These are phyloP conservation scores for Melampsora larici-populina DNA, from an alignment of 1,284 basidiomycete species.

Conservation along the genomic window DNA sequence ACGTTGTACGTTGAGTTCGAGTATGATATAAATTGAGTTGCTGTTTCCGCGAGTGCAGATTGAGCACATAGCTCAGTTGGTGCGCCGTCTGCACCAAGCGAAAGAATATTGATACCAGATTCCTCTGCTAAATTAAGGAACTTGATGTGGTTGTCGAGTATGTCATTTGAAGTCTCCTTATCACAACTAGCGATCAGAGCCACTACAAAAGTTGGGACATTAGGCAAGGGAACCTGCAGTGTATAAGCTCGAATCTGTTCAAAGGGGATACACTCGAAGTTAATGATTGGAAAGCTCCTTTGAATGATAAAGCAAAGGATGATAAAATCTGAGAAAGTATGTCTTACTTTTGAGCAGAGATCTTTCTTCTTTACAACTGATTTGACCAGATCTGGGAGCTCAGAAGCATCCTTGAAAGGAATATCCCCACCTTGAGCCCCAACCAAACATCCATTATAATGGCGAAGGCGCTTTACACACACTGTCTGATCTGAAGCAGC, in stretches of 20 bases:
- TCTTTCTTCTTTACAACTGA: background rate
- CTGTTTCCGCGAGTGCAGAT: no score
- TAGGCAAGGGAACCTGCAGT: slow-evolving; percentile 6
- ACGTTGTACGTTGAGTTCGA: no score
- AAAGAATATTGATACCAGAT: slow-evolving; percentile 3
- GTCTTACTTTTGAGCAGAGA: slow-evolving; percentile 4
- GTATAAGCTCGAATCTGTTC: slow-evolving; percentile 10
- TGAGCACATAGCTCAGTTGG: no score
- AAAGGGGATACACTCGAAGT: no score
- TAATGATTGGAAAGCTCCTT: no score
- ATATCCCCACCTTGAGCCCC: no score
- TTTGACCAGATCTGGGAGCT: no score
- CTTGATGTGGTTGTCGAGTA: background rate
- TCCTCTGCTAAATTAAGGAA: background rate
- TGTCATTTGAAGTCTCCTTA: slow-evolving; percentile 6
- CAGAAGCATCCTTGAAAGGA: no score
- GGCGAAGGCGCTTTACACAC: background rate
- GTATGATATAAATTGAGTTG: no score
- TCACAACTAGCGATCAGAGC: slow-evolving; percentile 9
- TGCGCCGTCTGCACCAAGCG: no score
- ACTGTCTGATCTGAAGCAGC: slow-evolving; percentile 6
- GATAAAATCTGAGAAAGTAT: no score
- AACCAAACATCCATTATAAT: slow-evolving; percentile 8
- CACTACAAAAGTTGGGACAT: no score
- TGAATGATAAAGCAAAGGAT: background rate